Base-by-base conservation (phyloP, 805 yeast genomes). In the Ogataea trehalophila region DNA sequence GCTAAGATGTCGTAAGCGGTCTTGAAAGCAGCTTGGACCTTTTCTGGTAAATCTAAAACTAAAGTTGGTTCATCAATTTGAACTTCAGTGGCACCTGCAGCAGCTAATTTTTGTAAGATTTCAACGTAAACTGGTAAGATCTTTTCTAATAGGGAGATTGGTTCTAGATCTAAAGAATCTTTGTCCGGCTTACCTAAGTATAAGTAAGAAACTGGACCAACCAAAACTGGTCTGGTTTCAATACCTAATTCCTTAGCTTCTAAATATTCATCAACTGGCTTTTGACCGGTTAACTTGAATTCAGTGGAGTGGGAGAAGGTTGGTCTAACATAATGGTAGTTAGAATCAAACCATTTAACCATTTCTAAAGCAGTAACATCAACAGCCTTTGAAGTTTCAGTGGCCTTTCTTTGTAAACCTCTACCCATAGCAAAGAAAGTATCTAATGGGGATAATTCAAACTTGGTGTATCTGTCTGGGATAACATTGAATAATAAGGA, bases 291-390 rank as follows among this genome's bases (percentile, higher is more conserved):
- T 73, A 94, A 86, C 80, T 94, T 91, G 87, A 94, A 94, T 67
- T 84, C 84, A 57, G 97, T 92, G 61, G 89, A 80, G 80, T 90
- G 83, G 48, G 96, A 87, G 80, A 94, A 91, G 60, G 99, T 94
- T 74, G 99, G 99, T 81, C 99, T 88, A 67, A 94, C 98, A 73
- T 94, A 94, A 76, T 94, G 99, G 88, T 94, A 94, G 89, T 94
- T 94, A 58, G 97, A 87, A 76, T 94, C 99, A 65, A 94, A 94
- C 99, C 99, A 94, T 81, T 94, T 94, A 63, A 94, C 99, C 99
- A 94, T 94, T 82, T 94, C 96, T 70, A 89, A 81, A 64, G 99
- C 99, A 55, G 98, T 92, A 53, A 94, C 99, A 73, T 94, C 99
- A 62, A 94, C 96, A 60, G 95, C 96, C 62, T 85, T 80, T 53